phyloP scores from a whole-genome alignment of 805 yeast species.

The Cyberlindnera suaveolens region DNA sequence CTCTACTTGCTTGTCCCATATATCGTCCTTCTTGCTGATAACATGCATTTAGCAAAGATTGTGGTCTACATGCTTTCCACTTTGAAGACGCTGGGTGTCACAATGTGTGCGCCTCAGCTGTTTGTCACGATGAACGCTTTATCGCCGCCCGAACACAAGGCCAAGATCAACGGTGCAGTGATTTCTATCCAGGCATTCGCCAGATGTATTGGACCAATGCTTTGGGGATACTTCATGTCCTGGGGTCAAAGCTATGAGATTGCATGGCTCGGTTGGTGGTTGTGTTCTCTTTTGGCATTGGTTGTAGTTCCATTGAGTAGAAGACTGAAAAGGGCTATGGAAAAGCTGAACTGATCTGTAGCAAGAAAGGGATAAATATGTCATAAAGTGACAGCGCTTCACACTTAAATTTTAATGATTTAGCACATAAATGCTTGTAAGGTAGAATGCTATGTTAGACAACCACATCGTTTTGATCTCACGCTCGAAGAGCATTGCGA shows the following conservation, averaged over 20 bases:
- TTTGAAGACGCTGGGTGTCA: constrained; percentile 2
- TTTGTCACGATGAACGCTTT: constrained; percentile 11
- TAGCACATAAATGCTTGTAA: too few relatives aligned
- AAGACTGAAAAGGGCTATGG: neutral
- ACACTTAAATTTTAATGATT: too few relatives aligned
- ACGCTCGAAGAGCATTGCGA: too few relatives aligned
- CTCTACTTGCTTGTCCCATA: constrained; percentile 13
- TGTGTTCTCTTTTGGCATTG: constrained; percentile 4
- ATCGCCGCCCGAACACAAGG: constrained; percentile 11
- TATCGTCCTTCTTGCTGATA: constrained; percentile 14
- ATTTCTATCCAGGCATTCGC: constrained; percentile 9
- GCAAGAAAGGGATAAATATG: too few relatives aligned
- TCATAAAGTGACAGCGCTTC: too few relatives aligned
- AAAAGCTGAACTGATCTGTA: neutral
- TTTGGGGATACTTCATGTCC: constrained; percentile 14
- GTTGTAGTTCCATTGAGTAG: neutral
- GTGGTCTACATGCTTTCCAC: constrained; percentile 6
- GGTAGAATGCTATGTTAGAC: too few relatives aligned
- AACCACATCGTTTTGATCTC: too few relatives aligned
- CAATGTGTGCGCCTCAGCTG: constrained; percentile 11
- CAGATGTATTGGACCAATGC: constrained; percentile 11
- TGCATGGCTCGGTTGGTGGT: constrained; percentile 18
- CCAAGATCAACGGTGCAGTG: constrained; percentile 11
- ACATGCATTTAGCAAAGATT: constrained; percentile 2
- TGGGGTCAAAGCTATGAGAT: constrained; percentile 12